Evolutionary conservation across 108 stramenopile genomes (phyloP).

Genomic region (Skeletonema tropicum): DNA sequence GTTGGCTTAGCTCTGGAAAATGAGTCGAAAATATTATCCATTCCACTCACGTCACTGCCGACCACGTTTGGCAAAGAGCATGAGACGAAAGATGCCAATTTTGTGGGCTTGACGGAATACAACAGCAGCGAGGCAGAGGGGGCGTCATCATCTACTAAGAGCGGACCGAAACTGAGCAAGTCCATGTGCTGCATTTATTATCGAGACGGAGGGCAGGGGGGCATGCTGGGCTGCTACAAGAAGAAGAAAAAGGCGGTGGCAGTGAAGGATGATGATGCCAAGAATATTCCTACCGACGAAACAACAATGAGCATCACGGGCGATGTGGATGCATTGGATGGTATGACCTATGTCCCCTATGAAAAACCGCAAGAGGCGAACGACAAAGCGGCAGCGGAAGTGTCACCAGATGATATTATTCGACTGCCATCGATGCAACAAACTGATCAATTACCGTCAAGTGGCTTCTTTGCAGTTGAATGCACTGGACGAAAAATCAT

Average conservation of each 20-base stretch:
- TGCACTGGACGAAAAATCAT: slow-evolving; percentile 69
- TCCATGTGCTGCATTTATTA: slow-evolving; percentile 21
- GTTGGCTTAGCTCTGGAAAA: slow-evolving; percentile 12
- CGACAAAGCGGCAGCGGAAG: slow-evolving; percentile 1
- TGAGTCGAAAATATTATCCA: slow-evolving; percentile 26
- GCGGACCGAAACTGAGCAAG: slow-evolving; percentile 8
- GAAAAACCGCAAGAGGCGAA: neutral
- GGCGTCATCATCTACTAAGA: slow-evolving; percentile 44
- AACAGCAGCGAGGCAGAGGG: slow-evolving; percentile 36
- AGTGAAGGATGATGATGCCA: neutral
- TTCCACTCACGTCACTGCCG: slow-evolving; percentile 67
- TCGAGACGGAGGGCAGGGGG: slow-evolving; percentile 7
- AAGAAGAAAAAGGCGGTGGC: slow-evolving; percentile 4
- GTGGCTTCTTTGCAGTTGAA: slow-evolving; percentile 74
- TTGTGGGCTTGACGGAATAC: slow-evolving; percentile 54
- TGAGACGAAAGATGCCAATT: slow-evolving; percentile 45
- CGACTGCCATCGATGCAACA: slow-evolving; percentile 17
- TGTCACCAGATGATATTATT: slow-evolving; percentile 1
- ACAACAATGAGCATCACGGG: neutral
- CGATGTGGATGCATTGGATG: neutral
- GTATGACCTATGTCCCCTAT: slow-evolving; percentile 16
- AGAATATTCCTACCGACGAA: neutral
- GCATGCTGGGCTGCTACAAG: slow-evolving; percentile 21
- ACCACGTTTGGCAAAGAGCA: slow-evolving; percentile 66
- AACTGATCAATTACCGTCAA: slow-evolving; percentile 24